Evolutionary conservation across 2,329 filamentous ascomycete genomes (phyloP), one percentile per base, ranked within the genome.

Genomic region (Stachybotrys elegans): DNA sequence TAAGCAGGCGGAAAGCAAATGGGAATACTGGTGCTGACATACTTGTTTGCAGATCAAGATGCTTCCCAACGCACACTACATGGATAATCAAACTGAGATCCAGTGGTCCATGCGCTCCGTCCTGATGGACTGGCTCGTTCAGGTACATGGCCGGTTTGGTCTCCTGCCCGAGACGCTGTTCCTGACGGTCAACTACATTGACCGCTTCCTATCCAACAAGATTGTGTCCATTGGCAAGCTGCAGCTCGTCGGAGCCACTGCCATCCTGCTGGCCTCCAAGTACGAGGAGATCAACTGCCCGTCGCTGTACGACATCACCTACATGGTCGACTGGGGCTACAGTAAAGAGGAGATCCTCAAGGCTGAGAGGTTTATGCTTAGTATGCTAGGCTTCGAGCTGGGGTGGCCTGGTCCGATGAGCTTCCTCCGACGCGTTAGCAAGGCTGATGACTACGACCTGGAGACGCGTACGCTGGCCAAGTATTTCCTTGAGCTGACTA

Each of bases 381-480:
- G 82, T 66, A 95, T 96, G 85, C 81, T 98, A 43, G 80, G 89
- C 57, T 98, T 95, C 61, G 90, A 96, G 68, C 80, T 98, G 43
- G 93, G 93, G 42, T 97, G 89, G 86, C 93, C 93, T n/a, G 93
- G 93, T 35, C 93, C 93, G 2, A 96, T 98, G 92, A 96, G 90
- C 71, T 98, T 98, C 69, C 76, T 98, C 49, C 82, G 93, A 48
- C 84, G 92, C 45, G 93, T 97, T 67, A 97, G 92, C 82, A 97
- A 97, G 72, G 93, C 93, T 13, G 93, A 98, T 61, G 90, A 96
- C 60, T 98, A 97, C 60, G 91, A 98, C 60, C 73, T 95, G 38
- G 92, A 98, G 69, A 96, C 92, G 11, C 81, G 93, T 29, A 97
- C 93, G 5, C 72, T 98, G 43, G 90, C 93, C 56, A 98, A 98